These are phyloP conservation scores for Colletotrichum spinosum DNA, from an alignment of 2,329 filamentous ascomycete genomes.

Conservation along the genomic window DNA sequence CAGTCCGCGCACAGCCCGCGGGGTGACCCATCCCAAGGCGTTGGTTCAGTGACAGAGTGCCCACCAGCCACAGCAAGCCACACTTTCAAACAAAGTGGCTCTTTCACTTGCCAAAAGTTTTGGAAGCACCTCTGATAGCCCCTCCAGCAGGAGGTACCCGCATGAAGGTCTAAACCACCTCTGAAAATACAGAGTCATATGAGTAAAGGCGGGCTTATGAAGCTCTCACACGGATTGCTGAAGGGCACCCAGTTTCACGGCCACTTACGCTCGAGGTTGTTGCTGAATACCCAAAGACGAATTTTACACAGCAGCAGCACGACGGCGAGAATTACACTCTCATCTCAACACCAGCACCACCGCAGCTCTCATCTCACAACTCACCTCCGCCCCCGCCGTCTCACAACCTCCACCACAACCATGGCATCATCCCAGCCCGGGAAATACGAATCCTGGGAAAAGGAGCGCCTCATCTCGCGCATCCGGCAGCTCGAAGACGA, in stretches of 20 bases:
- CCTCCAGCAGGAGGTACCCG: constrained; percentile 28
- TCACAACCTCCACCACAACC: constrained; percentile 23
- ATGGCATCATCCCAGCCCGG: constrained; percentile 40
- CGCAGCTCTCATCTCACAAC: constrained; percentile 5
- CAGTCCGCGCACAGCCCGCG: constrained; percentile 15
- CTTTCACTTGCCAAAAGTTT: neutral
- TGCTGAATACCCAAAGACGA: constrained; percentile 2
- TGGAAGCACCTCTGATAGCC: constrained; percentile 1
- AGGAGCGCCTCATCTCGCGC: constrained; percentile 74
- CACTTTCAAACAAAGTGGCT: constrained; percentile 2
- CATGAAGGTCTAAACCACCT: constrained; percentile 18
- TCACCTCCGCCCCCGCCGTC: constrained; percentile 1
- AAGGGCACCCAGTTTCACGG: constrained; percentile 19
- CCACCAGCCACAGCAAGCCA: constrained; percentile 26
- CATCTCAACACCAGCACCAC: constrained; percentile 1
- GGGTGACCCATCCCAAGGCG: constrained; percentile 10
- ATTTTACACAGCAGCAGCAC: too few species aligned
- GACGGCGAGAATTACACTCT: neutral
- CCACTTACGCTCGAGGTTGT: constrained; percentile 16
- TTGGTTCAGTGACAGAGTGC: constrained; percentile 9
- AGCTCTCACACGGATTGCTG: constrained; percentile 24
- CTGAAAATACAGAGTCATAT: constrained; percentile 27
- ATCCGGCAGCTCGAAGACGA: constrained; percentile 76
- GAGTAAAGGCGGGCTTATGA: constrained; percentile 18
- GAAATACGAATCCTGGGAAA: constrained; percentile 76